Base-by-base conservation (phyloP, 129 eudicot genomes). In the Mikania micrantha region DNA sequence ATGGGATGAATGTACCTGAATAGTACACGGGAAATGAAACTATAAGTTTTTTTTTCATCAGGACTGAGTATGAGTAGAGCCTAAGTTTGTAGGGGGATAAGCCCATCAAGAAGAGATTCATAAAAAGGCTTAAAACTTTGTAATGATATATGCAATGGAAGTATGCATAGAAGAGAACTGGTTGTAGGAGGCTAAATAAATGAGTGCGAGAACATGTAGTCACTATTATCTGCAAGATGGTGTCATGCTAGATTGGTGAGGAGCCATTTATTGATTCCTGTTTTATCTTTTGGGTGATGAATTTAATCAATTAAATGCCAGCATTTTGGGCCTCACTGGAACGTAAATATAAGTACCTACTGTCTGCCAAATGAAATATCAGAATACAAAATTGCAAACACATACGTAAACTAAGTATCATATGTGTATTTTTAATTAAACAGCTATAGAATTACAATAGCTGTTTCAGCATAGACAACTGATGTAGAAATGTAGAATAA, bases 31-130 rank as follows among this genome's bases (percentile, higher is more conserved):
- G 22, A 8, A 34, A 50, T 8, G 24, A 49, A 67, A 21, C 73
- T 50, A 39, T 62, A 32, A 35, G 47, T 34, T 58, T 67, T 49
- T 62, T 49, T 62, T 49, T 52, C 73, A 52, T 35, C 25, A 19
- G 73, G 73, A 68, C 25, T 36, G 48, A 12, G 63, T 48, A 20
- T n/a, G 45, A 24, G 39, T 20, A 10, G 50, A 36, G 24, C 27
- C 16, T 50, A 32, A 19, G 35, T 52, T 48, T 34, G 7, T 44
- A 17, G 20, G n/a, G n/a, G 41, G 45, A 4, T 47, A 16, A 47
- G 16, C 17, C 16, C 9, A 47, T 2, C 54, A 47, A 1, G 54
- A 47, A 17, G 10, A 47, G 54, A 9, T 52, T 52, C 59, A 20
- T 52, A 52, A 52, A 48, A 17, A 10, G 45, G 31, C 19, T 29